These are phyloP conservation scores for Kregervanrija delftensis DNA, from an alignment of 805 yeast species.

Conservation along the genomic window DNA sequence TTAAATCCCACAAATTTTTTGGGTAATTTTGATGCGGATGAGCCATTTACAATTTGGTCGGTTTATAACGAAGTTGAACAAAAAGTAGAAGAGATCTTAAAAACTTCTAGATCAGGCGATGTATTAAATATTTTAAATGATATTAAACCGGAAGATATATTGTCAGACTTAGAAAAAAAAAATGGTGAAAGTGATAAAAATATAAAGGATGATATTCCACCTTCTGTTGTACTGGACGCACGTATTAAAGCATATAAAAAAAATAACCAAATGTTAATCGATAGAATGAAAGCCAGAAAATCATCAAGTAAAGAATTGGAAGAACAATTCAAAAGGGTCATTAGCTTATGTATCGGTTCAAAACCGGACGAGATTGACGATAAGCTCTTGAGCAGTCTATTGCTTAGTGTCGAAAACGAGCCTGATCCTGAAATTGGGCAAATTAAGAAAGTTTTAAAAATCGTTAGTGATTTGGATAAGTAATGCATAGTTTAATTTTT, in stretches of 20 bases:
- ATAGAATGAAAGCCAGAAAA: constrained; percentile 46
- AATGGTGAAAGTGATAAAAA: constrained; percentile 6
- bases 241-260: constrained; percentile 73
- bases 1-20: constrained; percentile 33
- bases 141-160: constrained; percentile 10
- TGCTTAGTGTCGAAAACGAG: constrained; percentile 87
- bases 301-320: constrained; percentile 53
- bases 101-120: background rate
- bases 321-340: constrained; percentile 78
- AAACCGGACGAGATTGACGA: constrained; percentile 62
- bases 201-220: constrained; percentile 33
- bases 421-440: constrained; percentile 41
- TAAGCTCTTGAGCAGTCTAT: constrained; percentile 66
- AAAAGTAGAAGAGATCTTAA: constrained; percentile 25
- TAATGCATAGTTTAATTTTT: background rate
- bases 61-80: constrained; percentile 49
- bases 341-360: constrained; percentile 84
- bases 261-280: constrained; percentile 53
- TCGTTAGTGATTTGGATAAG: constrained; percentile 25
- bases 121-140: constrained; percentile 8
- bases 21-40: constrained; percentile 77
- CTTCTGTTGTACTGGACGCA: constrained; percentile 54
- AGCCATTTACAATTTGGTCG: constrained; percentile 71
- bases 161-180: constrained; percentile 1
- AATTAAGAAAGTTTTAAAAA: constrained; percentile 27